phyloP scores from a whole-genome alignment of 192 early-diverging fungal species.

The Backusella australiensis region DNA sequence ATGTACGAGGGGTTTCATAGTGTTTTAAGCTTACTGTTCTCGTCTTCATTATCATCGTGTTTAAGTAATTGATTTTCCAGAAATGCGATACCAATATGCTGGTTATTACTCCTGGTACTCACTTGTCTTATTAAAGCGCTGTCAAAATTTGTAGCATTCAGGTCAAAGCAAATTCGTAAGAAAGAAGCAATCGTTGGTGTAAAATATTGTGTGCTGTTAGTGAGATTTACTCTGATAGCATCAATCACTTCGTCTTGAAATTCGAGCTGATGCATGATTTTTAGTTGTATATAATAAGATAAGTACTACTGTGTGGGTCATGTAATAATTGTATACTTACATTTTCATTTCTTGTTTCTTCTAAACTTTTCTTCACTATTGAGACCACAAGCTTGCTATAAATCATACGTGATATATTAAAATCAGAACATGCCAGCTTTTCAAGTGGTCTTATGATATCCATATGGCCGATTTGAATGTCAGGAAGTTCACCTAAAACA shows the following conservation, averaged over 20 bases:
- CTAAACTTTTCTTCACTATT: constrained; percentile 19
- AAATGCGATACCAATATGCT: constrained; percentile 50
- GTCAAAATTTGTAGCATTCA: constrained; percentile 30
- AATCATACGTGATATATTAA: constrained; percentile 54
- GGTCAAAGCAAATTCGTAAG: constrained; percentile 47
- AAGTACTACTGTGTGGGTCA: not conserved
- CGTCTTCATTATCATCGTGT: constrained; percentile 24
- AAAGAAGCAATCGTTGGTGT: constrained; percentile 51
- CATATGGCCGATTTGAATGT: constrained; percentile 66
- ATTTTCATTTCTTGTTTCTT: constrained; percentile 22
- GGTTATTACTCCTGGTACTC: constrained; percentile 43
- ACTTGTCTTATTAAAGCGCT: constrained; percentile 32
- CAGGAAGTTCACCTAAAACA: constrained; percentile 62
- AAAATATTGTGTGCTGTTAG: constrained; percentile 32
- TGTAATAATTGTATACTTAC: constrained; percentile 21
- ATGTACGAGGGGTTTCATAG: not conserved
- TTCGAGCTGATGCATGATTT: not conserved
- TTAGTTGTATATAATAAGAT: not conserved
- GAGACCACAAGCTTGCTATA: constrained; percentile 41
- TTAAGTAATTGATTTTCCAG: constrained; percentile 45
- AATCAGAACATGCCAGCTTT: constrained; percentile 53
- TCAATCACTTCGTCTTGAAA: constrained; percentile 31
- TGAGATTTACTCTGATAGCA: constrained; percentile 32
- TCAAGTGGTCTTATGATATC: constrained; percentile 71
- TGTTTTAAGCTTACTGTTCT: not conserved